Percentiles rank a stretch among this genome's conserved stretches.
Evolutionary conservation across 352 stramenopile genomes (phyloP).

Genomic region (Phytophthora vignae): DNA sequence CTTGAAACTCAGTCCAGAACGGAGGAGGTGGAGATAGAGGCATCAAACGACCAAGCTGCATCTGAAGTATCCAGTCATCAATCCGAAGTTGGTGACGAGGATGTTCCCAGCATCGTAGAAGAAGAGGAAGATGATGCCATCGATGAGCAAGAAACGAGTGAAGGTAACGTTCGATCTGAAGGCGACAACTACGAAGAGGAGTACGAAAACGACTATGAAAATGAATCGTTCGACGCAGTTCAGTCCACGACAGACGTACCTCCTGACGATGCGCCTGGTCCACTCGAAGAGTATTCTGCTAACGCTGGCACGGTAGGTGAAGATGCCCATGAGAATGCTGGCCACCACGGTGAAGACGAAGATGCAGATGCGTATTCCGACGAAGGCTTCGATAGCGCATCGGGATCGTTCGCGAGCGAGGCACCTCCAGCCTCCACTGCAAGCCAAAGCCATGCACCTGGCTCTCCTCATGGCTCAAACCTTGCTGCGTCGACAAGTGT

Average conservation of each 20-base stretch:
- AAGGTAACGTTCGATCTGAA: neutral
- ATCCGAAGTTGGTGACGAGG: no score
- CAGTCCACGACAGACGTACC: slow-evolving; percentile 20
- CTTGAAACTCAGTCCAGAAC: no score
- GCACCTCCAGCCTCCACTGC: neutral
- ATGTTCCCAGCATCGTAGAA: slow-evolving; percentile 11
- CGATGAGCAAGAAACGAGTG: slow-evolving; percentile 9
- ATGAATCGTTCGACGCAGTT: slow-evolving; percentile 58
- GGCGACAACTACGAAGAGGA: slow-evolving; percentile 23
- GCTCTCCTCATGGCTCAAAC: neutral
- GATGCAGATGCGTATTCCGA: slow-evolving; percentile 41
- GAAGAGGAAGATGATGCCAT: slow-evolving; percentile 2
- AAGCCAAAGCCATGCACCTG: neutral
- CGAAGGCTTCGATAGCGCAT: slow-evolving; percentile 47
- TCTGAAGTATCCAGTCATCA: no score
- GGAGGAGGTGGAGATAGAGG: no score
- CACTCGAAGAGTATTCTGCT: neutral
- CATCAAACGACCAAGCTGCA: no score
- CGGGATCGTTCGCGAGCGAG: slow-evolving; percentile 18
- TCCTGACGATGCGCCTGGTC: slow-evolving; percentile 2
- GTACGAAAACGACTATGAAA: slow-evolving; percentile 48
- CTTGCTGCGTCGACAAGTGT: neutral
- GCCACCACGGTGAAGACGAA: slow-evolving; percentile 23
- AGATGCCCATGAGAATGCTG: neutral
- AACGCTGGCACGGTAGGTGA: neutral